phyloP scores from a whole-genome alignment of 305 asterid species.

The Lippia alba region DNA sequence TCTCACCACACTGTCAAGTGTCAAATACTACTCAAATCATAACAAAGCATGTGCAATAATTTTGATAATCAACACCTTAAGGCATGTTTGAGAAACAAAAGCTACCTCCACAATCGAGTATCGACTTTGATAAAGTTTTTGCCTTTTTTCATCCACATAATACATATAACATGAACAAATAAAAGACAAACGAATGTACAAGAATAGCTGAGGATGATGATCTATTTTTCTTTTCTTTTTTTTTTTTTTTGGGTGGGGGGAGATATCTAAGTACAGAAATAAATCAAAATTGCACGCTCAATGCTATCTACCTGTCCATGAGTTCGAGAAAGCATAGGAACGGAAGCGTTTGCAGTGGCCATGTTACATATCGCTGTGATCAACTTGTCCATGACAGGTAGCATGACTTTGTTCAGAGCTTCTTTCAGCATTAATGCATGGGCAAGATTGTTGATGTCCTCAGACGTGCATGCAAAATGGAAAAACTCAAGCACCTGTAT shows the following conservation, averaged over 20 bases:
- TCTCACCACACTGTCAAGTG: slow-evolving; percentile 2
- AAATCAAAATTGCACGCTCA: not conserved
- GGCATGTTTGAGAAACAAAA: not conserved
- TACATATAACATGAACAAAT: too few relatives aligned
- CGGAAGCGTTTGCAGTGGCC: slow-evolving; percentile 62
- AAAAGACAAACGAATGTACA: too few relatives aligned
- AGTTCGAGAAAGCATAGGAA: slow-evolving; percentile 68
- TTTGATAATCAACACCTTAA: not conserved
- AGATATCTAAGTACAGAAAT: not conserved
- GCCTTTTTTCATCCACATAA: too few relatives aligned
- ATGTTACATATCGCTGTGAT: slow-evolving; percentile 55
- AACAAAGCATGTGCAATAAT: slow-evolving; percentile 7
- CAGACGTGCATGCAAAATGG: slow-evolving; percentile 95
- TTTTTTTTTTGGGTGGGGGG: too few relatives aligned
- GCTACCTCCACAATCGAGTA: not conserved
- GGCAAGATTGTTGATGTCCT: slow-evolving; percentile 89
- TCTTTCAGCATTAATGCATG: slow-evolving; percentile 90
- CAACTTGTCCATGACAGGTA: slow-evolving; percentile 82
- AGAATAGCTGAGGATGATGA: too few relatives aligned
- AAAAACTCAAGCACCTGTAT: slow-evolving; percentile 89
- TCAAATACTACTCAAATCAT: not conserved
- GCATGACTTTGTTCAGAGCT: slow-evolving; percentile 55
- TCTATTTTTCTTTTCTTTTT: too few relatives aligned
- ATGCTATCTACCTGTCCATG: slow-evolving; percentile 79
- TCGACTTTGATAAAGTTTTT: too few relatives aligned